Evolutionary conservation across 2,329 filamentous ascomycete genomes (phyloP).

Genomic region (Endoconidiophora polonica): DNA sequence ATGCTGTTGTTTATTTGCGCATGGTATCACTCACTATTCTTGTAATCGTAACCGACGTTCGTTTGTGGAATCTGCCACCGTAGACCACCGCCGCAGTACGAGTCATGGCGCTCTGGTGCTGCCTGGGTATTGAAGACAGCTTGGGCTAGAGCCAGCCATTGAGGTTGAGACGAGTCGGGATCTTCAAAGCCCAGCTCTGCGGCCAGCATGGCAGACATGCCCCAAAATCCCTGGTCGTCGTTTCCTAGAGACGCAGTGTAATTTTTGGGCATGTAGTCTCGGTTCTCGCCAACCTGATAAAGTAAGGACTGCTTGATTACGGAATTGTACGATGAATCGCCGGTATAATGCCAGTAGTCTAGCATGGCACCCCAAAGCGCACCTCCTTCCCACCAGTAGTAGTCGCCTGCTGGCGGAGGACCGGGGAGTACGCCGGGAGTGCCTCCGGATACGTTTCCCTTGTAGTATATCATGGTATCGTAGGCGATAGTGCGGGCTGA

Average conservation of each 20-base stretch:
- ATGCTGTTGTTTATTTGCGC: background rate
- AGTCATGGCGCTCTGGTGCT: conserved; percentile 42
- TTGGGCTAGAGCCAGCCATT: conserved; percentile 50
- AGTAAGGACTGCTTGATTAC: conserved; percentile 39
- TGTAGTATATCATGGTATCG: conserved; percentile 34
- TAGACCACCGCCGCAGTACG: conserved; percentile 50
- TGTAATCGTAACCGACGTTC: conserved; percentile 64
- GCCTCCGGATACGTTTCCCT: conserved; percentile 32
- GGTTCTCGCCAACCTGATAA: conserved; percentile 38
- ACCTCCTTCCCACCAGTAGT: conserved; percentile 63
- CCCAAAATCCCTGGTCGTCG: conserved; percentile 59
- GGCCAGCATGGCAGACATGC: conserved; percentile 48
- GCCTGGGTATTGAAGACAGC: conserved; percentile 51
- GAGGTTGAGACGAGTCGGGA: conserved; percentile 33
- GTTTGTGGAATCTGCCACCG: conserved; percentile 64
- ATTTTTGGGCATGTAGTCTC: conserved; percentile 44
- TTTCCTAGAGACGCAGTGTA: conserved; percentile 45
- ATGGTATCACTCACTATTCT: conserved; percentile 31
- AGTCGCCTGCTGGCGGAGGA: conserved; percentile 35
- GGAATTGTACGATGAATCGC: conserved; percentile 45
- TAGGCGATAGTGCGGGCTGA: conserved; percentile 31
- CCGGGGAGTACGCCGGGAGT: conserved; percentile 41
- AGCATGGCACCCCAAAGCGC: conserved; percentile 52
- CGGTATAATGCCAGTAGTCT: conserved; percentile 54
- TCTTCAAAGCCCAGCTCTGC: conserved; percentile 48